Evolutionary conservation across 352 stramenopile species (phyloP).

Genomic region (Phytopythium ostracodes): DNA sequence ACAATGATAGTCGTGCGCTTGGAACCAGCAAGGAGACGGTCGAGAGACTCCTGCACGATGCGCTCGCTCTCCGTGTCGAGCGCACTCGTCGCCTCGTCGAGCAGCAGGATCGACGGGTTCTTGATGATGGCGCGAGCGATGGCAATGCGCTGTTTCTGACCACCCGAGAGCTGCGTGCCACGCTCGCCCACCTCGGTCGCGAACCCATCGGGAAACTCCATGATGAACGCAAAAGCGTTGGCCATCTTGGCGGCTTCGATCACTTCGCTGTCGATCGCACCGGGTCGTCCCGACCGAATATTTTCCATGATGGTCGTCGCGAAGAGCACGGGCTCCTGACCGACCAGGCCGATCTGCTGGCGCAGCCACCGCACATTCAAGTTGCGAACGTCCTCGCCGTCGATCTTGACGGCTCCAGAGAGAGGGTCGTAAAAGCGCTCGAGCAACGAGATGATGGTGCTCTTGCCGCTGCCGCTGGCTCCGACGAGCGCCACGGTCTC

Average conservation of each 20-base stretch:
- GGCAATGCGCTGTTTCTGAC: conserved; percentile 87
- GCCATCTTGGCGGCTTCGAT: conserved; percentile 5
- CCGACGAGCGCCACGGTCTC: conserved; percentile 56
- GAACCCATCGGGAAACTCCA: conserved; percentile 74
- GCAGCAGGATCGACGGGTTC: conserved; percentile 83
- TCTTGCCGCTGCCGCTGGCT: conserved; percentile 57
- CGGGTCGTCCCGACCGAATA: conserved; percentile 3
- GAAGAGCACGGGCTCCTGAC: conserved; percentile 90
- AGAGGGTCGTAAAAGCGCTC: conserved; percentile 59
- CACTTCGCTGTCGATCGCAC: conserved; percentile 6
- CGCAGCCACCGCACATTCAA: conserved; percentile 41
- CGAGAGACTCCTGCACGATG: conserved; percentile 79
- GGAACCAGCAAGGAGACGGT: conserved; percentile 32
- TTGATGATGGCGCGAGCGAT: conserved; percentile 88
- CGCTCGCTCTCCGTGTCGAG: conserved; percentile 79
- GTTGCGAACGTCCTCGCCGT: conserved; percentile 65
- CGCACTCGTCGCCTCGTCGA: conserved; percentile 90
- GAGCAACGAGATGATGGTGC: conserved; percentile 46
- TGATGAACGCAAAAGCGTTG: conserved; percentile 55
- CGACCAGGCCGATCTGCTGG: conserved; percentile 73
- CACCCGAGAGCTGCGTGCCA: conserved; percentile 76
- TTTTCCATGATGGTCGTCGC: conserved; percentile 31
- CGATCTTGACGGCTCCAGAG: conserved; percentile 31
- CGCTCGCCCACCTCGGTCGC: conserved; percentile 86
- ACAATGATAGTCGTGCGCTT: conserved; percentile 91